Evolutionary conservation across 2,329 filamentous ascomycete species (phyloP), one percentile per base, ranked within the genome.

Genomic region (Myriosclerotinia curreyana): DNA sequence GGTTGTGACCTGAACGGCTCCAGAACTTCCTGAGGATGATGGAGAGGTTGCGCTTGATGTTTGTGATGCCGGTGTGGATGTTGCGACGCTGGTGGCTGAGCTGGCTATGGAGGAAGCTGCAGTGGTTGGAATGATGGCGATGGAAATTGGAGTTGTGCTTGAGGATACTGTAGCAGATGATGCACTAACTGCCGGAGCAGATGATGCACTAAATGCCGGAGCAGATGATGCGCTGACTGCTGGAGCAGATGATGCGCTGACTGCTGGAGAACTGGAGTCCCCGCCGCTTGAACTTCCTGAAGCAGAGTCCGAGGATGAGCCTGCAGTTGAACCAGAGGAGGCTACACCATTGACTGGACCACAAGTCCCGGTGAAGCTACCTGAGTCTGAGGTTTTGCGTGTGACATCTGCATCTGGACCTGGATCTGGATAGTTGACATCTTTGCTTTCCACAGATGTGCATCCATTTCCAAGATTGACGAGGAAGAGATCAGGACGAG

Each of bases 401-500:
- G 66, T 60, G 8, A 66, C 65, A 55, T 69, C 69, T 17, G 79
- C 75, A 53, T 79, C 75, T n/a, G 76, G 72, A 7, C 85, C 85
- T 7, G 84, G 80, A 52, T 81, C 69, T 7, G 85, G 85, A 75
- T 85, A 87, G 44, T 76, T 71, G 34, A 85, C 78, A 44, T 84
- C 80, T 36, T 77, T 71, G 20, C 74, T 71, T 62, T 82, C 79
- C 0, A 75, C 74, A 2, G 82, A 85, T 4, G 69, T 75, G 73
- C 84, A 87, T 20, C 74, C 74, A n/a, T 79, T 79, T 2, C 74
- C 74, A 36, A 86, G 73, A 69, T 88, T 87, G 70, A 83, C 83
- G 15, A 84, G 78, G 70, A 86, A 87, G 71, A 88, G 79, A 25
- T 79, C 75, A 0, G 86, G 86, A 0, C 86, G 79, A 8, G 70